Conservation (phyloP, 2,329 filamentous ascomycete species). For the Saccharata proteae region DNA sequence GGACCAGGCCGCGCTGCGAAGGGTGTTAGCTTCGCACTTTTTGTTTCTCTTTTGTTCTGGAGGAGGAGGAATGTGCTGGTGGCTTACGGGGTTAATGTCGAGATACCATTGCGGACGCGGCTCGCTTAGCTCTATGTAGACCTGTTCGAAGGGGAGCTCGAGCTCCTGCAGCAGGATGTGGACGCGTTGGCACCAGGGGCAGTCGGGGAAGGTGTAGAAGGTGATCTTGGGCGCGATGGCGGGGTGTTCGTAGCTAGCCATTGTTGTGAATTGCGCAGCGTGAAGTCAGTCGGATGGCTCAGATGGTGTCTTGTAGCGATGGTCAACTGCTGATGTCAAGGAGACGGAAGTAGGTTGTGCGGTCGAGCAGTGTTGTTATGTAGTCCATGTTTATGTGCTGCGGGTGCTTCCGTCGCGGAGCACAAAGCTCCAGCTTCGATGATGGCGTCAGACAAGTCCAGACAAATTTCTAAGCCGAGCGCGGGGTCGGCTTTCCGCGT, state of each 20-base stretch:
- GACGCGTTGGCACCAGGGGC: conserved; percentile 64
- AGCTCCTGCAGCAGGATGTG: conserved; percentile 61
- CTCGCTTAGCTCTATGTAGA: conserved; percentile 56
- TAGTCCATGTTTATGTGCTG: no score
- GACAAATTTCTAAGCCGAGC: no score
- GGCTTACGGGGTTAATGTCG: conserved; percentile 53
- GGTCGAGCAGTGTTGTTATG: no score
- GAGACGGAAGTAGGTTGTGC: no score
- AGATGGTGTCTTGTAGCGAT: no score
- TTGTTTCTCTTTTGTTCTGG: conserved; percentile 3
- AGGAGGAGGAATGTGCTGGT: conserved; percentile 2
- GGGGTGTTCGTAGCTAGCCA: conserved; percentile 5
- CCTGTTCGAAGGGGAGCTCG: conserved; percentile 53
- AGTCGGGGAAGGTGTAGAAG: conserved; percentile 58
- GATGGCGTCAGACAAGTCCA: no score
- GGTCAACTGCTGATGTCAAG: no score
- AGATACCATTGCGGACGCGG: conserved; percentile 66
- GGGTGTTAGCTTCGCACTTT: neutral
- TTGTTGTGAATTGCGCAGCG: no score
- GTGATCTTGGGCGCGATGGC: conserved; percentile 38
- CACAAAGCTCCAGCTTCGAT: no score
- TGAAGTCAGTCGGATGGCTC: no score
- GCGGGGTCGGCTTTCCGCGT: no score
- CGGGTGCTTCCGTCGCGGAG: no score
- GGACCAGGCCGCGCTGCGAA: conserved; percentile 56